A percentile compares a stretch with the other conserved stretches of the same genome.
phyloP scores from a whole-genome alignment of 345 rosid species.

The Arabidopsis suecica region DNA sequence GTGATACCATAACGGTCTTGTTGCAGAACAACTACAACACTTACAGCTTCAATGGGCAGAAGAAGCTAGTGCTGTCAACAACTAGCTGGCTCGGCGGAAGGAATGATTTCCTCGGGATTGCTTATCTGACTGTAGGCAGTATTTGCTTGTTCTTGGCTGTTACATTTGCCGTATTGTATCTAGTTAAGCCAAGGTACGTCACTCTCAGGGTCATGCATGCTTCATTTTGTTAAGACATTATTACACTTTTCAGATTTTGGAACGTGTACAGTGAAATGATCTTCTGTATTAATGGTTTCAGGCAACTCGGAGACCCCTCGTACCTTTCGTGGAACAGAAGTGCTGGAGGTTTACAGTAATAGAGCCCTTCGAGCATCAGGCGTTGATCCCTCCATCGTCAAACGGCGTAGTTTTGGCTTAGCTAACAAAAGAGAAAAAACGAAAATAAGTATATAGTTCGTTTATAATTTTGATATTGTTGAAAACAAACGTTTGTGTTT shows the following conservation, averaged over 20 bases:
- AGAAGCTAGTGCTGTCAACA: constrained; percentile 93
- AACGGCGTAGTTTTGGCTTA: constrained; percentile 18
- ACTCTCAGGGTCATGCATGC: neutral
- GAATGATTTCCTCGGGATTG: constrained; percentile 88
- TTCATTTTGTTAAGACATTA: neutral
- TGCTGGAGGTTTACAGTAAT: constrained; percentile 56
- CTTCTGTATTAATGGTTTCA: constrained; percentile 44
- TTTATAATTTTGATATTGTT: constrained; percentile 15
- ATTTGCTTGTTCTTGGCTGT: constrained; percentile 68
- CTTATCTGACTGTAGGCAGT: constrained; percentile 46
- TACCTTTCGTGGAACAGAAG: constrained; percentile 92
- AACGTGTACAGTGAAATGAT: constrained; percentile 23
- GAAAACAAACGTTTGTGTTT: neutral
- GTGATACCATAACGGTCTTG: constrained; percentile 59
- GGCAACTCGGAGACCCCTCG: constrained; percentile 95
- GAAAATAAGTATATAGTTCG: neutral
- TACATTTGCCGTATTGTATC: constrained; percentile 76
- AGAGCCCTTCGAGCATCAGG: neutral
- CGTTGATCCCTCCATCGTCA: constrained; percentile 28
- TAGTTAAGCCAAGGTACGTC: constrained; percentile 84
- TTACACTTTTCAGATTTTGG: neutral
- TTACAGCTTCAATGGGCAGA: constrained; percentile 87
- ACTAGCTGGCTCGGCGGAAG: constrained; percentile 98
- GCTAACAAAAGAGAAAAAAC: constrained; percentile 1
- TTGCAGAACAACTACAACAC: constrained; percentile 82